Base-by-base conservation (phyloP, 208 protist species). In the Novymonas esmeraldas region DNA sequence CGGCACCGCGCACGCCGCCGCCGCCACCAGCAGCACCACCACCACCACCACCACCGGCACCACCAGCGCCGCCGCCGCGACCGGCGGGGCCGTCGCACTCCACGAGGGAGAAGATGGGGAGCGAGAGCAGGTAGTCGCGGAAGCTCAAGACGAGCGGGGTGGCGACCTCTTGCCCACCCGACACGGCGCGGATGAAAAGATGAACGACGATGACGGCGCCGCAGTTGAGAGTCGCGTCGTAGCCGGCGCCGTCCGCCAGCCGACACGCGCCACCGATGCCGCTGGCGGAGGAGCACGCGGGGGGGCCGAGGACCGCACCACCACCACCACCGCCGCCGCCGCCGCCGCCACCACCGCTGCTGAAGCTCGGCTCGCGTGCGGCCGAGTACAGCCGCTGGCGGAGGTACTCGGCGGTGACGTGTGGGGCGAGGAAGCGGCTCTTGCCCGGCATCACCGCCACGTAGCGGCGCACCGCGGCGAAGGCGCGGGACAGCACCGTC, bases 151-250 rank as follows among this genome's bases (percentile, higher is more conserved):
- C 74, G n/a, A 94, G 73, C 5, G 89, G 81, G 10, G 80, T 60
- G 28, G 79, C 84, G 46, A 93, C 59, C 22, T 64, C 76, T 44
- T 67, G 50, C 7, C 56, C 73, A 33, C 49, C 55, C 31, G 70
- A 67, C 24, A 57, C 58, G 24, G 71, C 70, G 28, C 64, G 81
- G 18, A 73, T 73, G 63, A 95, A 91, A 46, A 94, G 78, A 64
- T 93, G 85, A 55, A 91, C 78, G 28, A 96, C 76, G 48, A 94
- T 79, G 20, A 93, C 80, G 6, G 84, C 87, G n/a, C 90, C 87
- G 66, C 85, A 94, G 68, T 92, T 90, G 26, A 94, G 65, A 0
- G 84, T 76, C 6, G 82, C 87, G 52, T 94, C 85, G 66, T 80
- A 77, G 29, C 71, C 64, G 6, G 49, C 67, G 24, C 42, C 29